phyloP scores from a whole-genome alignment of 148 eudicot species.

The Rheum nobile region DNA sequence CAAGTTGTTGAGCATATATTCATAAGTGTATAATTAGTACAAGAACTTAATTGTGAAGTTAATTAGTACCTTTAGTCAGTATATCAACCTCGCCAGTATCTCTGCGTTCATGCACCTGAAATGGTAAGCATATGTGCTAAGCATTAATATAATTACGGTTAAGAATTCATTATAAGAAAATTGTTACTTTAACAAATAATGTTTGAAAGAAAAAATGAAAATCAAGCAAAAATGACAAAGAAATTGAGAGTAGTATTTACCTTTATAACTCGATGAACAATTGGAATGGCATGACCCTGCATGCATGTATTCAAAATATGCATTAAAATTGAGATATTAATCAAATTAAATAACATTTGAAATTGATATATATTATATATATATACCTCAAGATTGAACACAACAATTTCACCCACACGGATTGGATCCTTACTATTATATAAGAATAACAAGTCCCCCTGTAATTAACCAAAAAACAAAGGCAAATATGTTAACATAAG shows the following conservation, averaged over 20 bases:
- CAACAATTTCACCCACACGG: constrained; percentile 77
- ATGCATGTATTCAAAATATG: neutral
- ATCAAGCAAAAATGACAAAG: neutral
- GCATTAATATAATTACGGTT: no score
- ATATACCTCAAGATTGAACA: constrained; percentile 68
- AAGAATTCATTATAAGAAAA: no score
- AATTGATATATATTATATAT: no score
- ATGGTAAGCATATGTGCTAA: no score
- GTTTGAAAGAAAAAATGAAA: neutral
- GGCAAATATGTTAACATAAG: no score
- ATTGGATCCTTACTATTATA: constrained; percentile 62
- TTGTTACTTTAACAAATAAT: neutral
- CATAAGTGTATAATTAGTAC: neutral
- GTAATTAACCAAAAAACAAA: neutral
- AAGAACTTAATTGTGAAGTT: no score
- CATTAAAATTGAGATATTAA: no score
- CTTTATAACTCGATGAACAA: constrained; percentile 85
- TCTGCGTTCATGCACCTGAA: constrained; percentile 52
- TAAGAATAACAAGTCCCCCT: constrained; percentile 79
- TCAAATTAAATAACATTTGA: no score
- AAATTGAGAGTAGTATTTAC: constrained; percentile 20
- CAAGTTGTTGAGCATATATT: no score
- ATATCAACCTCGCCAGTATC: constrained; percentile 47
- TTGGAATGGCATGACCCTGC: constrained; percentile 71
- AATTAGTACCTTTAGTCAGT: constrained; percentile 45